A percentile compares a stretch with the other conserved stretches of the same genome.
Conservation (phyloP, 352 stramenopile species). For the Phytophthora podocarpi region DNA sequence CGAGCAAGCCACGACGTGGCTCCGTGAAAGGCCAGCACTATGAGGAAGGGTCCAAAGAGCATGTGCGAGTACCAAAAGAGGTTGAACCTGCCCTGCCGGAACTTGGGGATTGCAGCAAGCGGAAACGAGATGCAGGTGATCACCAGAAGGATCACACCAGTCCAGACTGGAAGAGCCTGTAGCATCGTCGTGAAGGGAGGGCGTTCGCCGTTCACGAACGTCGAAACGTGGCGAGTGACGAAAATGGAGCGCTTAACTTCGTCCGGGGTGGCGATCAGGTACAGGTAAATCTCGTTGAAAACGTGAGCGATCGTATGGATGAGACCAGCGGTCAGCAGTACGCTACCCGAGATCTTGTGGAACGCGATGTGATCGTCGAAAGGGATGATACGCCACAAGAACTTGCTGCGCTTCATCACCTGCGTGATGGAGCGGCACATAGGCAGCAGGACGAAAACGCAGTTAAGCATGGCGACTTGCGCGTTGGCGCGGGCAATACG, state of each 20-base stretch:
- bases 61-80: conserved; percentile 87
- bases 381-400: conserved; percentile 77
- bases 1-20: conserved; percentile 64
- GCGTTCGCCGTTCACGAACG: conserved; percentile 50
- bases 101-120: conserved; percentile 70
- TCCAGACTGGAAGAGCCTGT: conserved; percentile 68
- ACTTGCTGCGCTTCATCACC: conserved; percentile 66
- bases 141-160: conserved; percentile 65
- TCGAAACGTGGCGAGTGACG: conserved; percentile 51
- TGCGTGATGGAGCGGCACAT: conserved; percentile 83
- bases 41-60: conserved; percentile 72
- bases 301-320: conserved; percentile 71
- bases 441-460: conserved; percentile 74
- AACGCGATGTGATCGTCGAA: conserved; percentile 84
- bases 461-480: conserved; percentile 82
- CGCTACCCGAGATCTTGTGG: conserved; percentile 74
- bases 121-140: conserved; percentile 77
- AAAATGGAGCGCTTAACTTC: conserved; percentile 69
- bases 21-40: conserved; percentile 70
- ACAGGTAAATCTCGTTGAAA: conserved; percentile 75
- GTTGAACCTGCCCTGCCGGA: conserved; percentile 80
- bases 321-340: conserved; percentile 59
- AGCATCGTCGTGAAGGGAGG: conserved; percentile 73
- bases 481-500: conserved; percentile 73
- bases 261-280: conserved; percentile 65